Base-by-base conservation (phyloP, 495 filamentous ascomycete species). In the Wilcoxina mikolae region DNA sequence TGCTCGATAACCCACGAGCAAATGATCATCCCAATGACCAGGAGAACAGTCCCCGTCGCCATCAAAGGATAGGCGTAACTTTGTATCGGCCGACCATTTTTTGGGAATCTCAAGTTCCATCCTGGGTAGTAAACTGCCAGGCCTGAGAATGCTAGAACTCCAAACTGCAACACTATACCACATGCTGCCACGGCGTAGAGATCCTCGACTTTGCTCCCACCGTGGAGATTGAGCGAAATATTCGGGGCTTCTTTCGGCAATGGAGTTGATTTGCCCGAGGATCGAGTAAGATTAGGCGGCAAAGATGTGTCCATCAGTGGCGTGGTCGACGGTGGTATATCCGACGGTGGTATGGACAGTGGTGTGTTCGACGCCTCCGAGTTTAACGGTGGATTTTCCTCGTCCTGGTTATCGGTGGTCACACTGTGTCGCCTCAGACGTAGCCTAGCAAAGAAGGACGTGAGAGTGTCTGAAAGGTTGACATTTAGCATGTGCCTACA, bases 1-100 rank as follows among this genome's bases (percentile, higher is more conserved):
- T 48, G 42, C 41, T 61, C 59, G 0, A 64, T 42, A 15, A 58
- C 24, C 20, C 18, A 55, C 12, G 59, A 54, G 28, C 60, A 64
- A 35, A 58, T 35, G 7, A 58, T 18, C 50, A 64, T 58, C 0
- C 59, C 58, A 35, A 38, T 0, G 0, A 43, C 50, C n/a, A 61
- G 25, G 1, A 61, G 4, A 5, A 50, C 7, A n/a, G 59, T 61
- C 24, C 60, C 60, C 1, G 39, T 29, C 7, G 46, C 51, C 12
- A 47, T 38, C 1, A 38, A 3, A 9, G 41, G 28, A 42, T 49
- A 61, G 26, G 51, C 54, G 26, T 51, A 56, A 0, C 35, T 20
- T 27, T 2, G 11, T 29, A 54, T 12, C 15, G 28, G 33, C 20
- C 18, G 24, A n/a, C 48, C 27, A 20, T 57, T 41, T 42, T 61